These are phyloP conservation scores for Arabidopsis hybrid DNA, from an alignment of 441 rosid genomes.

Conservation along the genomic window DNA sequence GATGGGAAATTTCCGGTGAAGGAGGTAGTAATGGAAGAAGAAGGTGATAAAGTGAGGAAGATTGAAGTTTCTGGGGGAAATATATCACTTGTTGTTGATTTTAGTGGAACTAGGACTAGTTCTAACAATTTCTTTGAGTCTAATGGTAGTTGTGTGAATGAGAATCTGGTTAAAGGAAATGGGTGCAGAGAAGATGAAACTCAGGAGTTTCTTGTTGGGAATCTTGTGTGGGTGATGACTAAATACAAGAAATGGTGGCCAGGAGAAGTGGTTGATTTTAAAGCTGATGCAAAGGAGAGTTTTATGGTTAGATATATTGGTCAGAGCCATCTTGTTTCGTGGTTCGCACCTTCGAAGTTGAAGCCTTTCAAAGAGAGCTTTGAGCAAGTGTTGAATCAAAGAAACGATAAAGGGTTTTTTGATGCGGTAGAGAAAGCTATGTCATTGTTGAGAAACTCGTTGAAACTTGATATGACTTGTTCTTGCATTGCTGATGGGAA, in stretches of 20 bases:
- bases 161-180: constrained; percentile 34
- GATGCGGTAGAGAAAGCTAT: constrained; percentile 72
- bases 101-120: constrained; percentile 46
- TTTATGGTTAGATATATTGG: constrained; percentile 64
- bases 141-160: constrained; percentile 29
- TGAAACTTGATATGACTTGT: constrained; percentile 67
- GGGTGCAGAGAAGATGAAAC: constrained; percentile 36
- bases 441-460: constrained; percentile 60
- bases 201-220: constrained; percentile 57
- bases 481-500: constrained; percentile 49
- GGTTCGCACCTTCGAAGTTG: constrained; percentile 59
- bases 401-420: constrained; percentile 56
- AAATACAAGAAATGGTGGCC: constrained; percentile 87
- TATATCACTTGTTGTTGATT: constrained; percentile 80
- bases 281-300: constrained; percentile 51
- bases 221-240: constrained; percentile 78
- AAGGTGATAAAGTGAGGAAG: constrained; percentile 49
- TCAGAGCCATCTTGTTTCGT: constrained; percentile 57
- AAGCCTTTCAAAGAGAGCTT: constrained; percentile 72
- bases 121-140: constrained; percentile 35
- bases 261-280: constrained; percentile 63
- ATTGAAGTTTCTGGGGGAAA: constrained; percentile 63
- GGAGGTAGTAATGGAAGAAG: constrained; percentile 42
- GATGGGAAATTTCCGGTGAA: constrained; percentile 29
- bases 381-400: constrained; percentile 51